phyloP scores from a whole-genome alignment of 1,284 basidiomycete genomes.

The Exobasidium cylindrosporum region DNA sequence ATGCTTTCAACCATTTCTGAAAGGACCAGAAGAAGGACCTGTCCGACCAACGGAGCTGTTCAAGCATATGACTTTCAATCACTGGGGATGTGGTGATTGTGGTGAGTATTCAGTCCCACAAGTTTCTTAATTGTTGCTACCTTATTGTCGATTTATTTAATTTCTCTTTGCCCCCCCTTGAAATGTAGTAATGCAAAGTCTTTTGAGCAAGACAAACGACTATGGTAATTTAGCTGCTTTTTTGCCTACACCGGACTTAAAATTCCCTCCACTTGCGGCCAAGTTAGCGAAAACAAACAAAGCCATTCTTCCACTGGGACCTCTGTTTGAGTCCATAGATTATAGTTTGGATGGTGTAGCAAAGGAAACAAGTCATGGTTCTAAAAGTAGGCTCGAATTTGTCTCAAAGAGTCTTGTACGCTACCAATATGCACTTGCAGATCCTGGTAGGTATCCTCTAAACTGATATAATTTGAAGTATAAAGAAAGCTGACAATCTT shows the following conservation, averaged over 20 bases:
- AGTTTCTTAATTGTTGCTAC: too few species aligned
- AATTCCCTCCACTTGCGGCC: neutral
- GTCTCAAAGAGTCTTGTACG: neutral
- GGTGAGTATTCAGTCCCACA: neutral
- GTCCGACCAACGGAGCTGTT: neutral
- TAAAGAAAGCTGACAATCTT: too few species aligned
- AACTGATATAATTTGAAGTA: too few species aligned
- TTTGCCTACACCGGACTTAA: neutral
- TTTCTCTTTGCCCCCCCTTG: too few species aligned
- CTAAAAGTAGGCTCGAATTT: neutral
- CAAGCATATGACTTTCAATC: neutral
- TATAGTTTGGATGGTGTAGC: neutral
- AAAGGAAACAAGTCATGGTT: neutral
- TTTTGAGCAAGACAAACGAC: neutral
- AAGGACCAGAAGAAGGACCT: neutral
- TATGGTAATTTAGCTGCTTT: neutral
- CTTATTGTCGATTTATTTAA: too few species aligned
- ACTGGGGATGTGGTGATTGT: neutral
- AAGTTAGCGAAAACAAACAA: neutral
- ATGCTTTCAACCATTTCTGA: neutral
- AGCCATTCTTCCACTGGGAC: neutral
- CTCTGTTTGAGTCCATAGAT: neutral
- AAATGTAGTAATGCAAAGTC: too few species aligned
- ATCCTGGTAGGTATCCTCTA: neutral
- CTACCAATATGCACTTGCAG: constrained; percentile 1